Conservation (phyloP, 2,329 filamentous ascomycete genomes). For the Colletotrichum echinochloae region DNA sequence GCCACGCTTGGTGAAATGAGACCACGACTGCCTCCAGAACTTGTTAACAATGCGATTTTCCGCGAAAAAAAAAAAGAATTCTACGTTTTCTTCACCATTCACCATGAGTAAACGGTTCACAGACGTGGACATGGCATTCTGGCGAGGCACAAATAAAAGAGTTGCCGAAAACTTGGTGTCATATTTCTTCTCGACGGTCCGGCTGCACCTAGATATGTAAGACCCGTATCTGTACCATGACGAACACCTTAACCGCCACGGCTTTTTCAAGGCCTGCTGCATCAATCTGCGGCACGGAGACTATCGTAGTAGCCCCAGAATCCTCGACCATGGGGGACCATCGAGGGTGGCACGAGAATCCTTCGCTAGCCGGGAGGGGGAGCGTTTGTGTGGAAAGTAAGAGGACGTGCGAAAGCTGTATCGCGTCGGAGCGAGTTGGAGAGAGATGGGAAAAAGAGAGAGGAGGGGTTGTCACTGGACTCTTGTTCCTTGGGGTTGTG, state of each 20-base stretch:
- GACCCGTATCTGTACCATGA: slow-evolving; percentile 76
- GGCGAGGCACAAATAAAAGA: not conserved
- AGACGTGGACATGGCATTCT: not conserved
- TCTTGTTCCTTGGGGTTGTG: slow-evolving; percentile 48
- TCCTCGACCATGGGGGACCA: slow-evolving; percentile 60
- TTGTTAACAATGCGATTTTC: not conserved
- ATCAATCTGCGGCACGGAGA: slow-evolving; percentile 69
- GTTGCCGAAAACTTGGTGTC: not conserved
- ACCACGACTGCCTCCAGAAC: not conserved
- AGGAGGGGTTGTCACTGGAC: slow-evolving; percentile 10
- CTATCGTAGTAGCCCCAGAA: slow-evolving; percentile 69
- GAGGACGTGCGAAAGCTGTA: not conserved
- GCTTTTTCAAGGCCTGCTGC: slow-evolving; percentile 71
- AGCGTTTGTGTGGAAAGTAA: not conserved
- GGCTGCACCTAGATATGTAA: slow-evolving; percentile 56
- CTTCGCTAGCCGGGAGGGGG: slow-evolving; percentile 64
- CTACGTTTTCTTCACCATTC: no score
- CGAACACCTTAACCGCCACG: slow-evolving; percentile 65
- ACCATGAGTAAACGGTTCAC: not conserved
- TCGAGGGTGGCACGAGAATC: slow-evolving; percentile 61
- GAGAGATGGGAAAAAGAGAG: slow-evolving; percentile 7
- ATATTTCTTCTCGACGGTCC: slow-evolving; percentile 9
- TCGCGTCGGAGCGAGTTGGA: slow-evolving; percentile 16
- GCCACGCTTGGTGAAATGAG: not conserved
- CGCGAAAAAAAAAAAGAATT: no score